These are phyloP conservation scores for Fusarium buharicum DNA, from an alignment of 2,329 filamentous ascomycete genomes.

Conservation along the genomic window DNA sequence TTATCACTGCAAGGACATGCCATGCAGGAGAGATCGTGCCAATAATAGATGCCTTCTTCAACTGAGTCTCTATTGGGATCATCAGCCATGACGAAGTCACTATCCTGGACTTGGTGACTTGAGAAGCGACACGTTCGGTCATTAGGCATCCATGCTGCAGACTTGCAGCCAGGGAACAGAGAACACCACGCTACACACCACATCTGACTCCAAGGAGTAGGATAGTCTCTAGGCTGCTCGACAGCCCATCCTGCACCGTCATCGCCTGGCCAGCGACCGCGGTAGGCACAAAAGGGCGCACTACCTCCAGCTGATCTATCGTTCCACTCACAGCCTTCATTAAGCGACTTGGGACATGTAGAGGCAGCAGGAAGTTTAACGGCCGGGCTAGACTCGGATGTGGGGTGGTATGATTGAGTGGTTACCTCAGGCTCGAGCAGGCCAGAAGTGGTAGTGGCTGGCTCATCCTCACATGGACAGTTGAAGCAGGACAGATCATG, in stretches of 20 bases:
- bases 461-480: background rate
- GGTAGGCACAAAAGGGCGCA: background rate
- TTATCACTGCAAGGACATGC: background rate
- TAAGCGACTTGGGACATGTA: constrained; percentile 1
- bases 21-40: constrained; percentile 10
- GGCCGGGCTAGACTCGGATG: background rate
- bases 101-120: background rate
- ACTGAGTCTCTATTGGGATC: background rate
- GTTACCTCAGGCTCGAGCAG: background rate
- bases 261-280: background rate
- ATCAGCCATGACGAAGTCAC: background rate
- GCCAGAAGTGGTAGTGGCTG: background rate
- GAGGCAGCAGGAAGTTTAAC: background rate
- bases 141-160: background rate
- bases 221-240: background rate
- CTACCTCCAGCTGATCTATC: background rate
- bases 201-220: constrained; percentile 4
- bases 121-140: constrained; percentile 5
- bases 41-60: background rate
- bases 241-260: constrained; percentile 4
- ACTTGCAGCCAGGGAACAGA: constrained; percentile 1
- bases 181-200: constrained; percentile 7
- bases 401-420: background rate
- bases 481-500: constrained; percentile 8
- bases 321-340: background rate